A percentile compares a stretch with the other conserved stretches of the same genome.
Evolutionary conservation across 2,329 filamentous ascomycete genomes (phyloP).

Genomic region (Sporothrix inflata): DNA sequence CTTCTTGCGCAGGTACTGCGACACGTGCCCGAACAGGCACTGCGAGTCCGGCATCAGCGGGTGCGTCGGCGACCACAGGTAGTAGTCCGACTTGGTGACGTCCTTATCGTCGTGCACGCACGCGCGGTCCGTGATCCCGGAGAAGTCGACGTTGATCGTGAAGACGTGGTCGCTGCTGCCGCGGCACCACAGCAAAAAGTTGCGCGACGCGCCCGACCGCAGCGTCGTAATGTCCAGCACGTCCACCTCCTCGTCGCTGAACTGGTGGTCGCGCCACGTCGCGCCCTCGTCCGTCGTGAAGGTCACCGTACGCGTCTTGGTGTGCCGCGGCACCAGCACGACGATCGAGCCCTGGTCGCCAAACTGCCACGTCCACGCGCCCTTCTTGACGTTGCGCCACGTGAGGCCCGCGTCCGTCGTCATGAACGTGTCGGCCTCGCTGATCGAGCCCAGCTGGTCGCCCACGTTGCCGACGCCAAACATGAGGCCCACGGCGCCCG

Average conservation of each 20-base stretch:
- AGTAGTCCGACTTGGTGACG: conserved; percentile 68
- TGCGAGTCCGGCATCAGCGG: conserved; percentile 70
- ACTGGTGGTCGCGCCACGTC: conserved; percentile 76
- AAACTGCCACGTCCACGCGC: conserved; percentile 89
- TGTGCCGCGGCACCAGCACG: conserved; percentile 75
- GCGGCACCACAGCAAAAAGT: conserved; percentile 88
- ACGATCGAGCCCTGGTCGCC: conserved; percentile 94
- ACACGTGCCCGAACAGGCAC: conserved; percentile 90
- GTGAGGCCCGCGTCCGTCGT: conserved; percentile 86
- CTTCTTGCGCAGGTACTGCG: conserved; percentile 90
- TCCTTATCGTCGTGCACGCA: conserved; percentile 71
- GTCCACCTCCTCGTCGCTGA: conserved; percentile 68
- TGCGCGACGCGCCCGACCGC: conserved; percentile 83
- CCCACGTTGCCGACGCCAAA: conserved; percentile 93
- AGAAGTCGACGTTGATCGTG: conserved; percentile 87
- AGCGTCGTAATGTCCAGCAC: conserved; percentile 85
- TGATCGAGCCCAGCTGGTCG: conserved; percentile 60
- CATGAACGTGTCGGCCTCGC: conserved; percentile 86
- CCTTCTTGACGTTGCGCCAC: conserved; percentile 86
- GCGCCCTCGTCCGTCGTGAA: conserved; percentile 69
- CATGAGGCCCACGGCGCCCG: conserved; percentile 86
- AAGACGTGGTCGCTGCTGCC: conserved; percentile 53
- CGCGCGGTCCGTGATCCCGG: conserved; percentile 70
- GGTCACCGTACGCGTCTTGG: conserved; percentile 64
- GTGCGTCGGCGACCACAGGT: conserved; percentile 85